Evolutionary conservation across 1,284 basidiomycete genomes (phyloP), one percentile per base, ranked within the genome.

Genomic region (Trichosporon inkin): DNA sequence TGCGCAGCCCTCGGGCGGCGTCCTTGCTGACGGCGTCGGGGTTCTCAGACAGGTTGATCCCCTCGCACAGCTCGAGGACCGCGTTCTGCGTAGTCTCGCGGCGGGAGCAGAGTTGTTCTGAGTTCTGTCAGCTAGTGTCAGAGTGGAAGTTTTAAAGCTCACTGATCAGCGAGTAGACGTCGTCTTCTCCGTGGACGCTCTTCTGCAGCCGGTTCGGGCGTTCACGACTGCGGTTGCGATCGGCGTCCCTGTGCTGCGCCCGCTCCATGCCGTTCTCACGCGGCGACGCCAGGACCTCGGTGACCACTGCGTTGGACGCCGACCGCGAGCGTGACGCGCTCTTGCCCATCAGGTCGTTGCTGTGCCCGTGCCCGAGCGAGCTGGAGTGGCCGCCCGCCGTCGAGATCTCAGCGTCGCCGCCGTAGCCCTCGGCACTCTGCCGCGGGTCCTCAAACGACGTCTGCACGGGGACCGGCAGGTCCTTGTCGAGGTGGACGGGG

Each of bases 21-120:
- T 79, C 77, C 60, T 73, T 77, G 36, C 67, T 61, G 10, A 78
- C 71, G 1, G 63, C 63, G 7, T 77, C 76, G n/a, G 66, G 57
- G 4, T 58, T 60, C 2, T 71, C 62, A 3, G 76, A 76, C n/a
- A 64, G 64, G 40, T 76, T 74, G 62, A 79, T 70, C 22, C 73
- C 61, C 22, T 78, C 77, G 61, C 71, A 76, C 10, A 78, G 66
- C 19, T 71, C 73, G 49, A 74, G 68, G 13, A 75, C 73, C 5
- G 68, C 61, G 2, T 67, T 57, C 34, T 71, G 63, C 10, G 72
- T 67, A 0, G 75, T 73, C 36, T 73, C 70, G 6, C 65, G 62
- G 11, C 62, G 57, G 3, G 68, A 53, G 39, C 70, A 72, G 2
- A 76, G 66, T 22, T 67, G 59, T 40, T 68, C 73, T 75, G 36